A percentile compares a stretch with the other conserved stretches of the same genome.
These are phyloP conservation scores for Globisporangium heterothallicum DNA, from an alignment of 352 stramenopile genomes.

Conservation along the genomic window DNA sequence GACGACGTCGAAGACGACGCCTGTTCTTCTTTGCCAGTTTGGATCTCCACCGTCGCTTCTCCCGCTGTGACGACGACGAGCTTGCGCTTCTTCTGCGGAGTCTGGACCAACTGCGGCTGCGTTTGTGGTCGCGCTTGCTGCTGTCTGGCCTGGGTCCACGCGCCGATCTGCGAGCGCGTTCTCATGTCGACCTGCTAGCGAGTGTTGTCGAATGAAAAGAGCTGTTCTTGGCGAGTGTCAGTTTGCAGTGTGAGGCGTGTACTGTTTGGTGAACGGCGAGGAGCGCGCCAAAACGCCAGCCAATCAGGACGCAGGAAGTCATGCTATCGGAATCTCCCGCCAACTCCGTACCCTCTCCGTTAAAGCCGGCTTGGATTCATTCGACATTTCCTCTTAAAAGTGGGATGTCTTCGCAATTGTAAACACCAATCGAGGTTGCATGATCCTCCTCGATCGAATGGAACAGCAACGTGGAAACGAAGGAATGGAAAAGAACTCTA, in stretches of 20 bases:
- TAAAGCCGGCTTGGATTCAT: no score
- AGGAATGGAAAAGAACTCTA: no score
- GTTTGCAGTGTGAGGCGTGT: not conserved
- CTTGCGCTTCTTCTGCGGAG: constrained; percentile 3
- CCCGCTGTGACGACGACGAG: not conserved
- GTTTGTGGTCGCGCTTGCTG: not conserved
- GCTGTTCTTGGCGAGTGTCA: not conserved
- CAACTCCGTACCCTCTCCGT: not conserved
- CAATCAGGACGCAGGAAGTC: constrained; percentile 12
- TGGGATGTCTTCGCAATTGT: no score
- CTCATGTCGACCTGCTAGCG: constrained; percentile 9
- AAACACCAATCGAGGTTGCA: no score
- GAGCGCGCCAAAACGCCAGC: constrained; percentile 10
- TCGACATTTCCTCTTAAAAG: no score
- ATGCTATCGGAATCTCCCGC: not conserved
- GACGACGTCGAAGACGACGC: not conserved
- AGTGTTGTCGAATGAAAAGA: no score
- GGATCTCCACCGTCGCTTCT: not conserved
- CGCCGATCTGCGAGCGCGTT: constrained; percentile 10
- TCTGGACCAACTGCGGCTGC: not conserved
- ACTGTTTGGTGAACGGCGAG: constrained; percentile 9
- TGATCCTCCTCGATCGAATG: no score
- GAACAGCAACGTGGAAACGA: no score
- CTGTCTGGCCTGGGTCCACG: constrained; percentile 3
- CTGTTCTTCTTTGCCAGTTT: no score